Base-by-base conservation (phyloP, 352 stramenopile species). In the Globisporangium cystogenes region DNA sequence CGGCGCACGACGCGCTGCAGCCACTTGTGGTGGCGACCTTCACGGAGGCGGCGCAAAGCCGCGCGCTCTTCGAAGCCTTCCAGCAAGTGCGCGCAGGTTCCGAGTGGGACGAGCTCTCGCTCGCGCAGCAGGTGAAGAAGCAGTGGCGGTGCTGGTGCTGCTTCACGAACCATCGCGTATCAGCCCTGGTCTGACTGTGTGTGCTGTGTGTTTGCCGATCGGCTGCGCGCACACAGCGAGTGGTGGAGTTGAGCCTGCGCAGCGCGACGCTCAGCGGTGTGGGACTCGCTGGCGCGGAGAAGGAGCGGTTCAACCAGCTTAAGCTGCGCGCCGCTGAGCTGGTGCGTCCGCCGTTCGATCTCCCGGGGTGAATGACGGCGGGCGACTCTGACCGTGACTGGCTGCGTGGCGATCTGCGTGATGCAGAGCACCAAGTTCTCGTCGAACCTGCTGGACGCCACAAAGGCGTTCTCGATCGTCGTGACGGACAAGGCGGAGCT, bases 401-500 rank as follows among this genome's bases (percentile, higher is more conserved):
- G n/a, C 5, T 20, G 35, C 23, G 18, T 8, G 4, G 52, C 3
- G 16, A 47, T 10, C 26, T 23, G 31, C 4, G 41, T 49, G 16
- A 29, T 29, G 33, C 41, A 93, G 82, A 95, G 78, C 33, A 98
- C 89, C 36, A 96, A 94, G 47, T 99, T 99, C 54, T 90, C 78
- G 37, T 98, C 98, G 61, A 99, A 99, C 70, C 73, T 99, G 35
- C 78, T 99, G 36, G 96, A 99, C 66, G 87, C 91, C 1, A 99
- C 96, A 24, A 99, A 99, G 70, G 79, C 79, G 15, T 99, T 96
- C 64, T 83, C 83, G 33, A 68, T 98, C 20, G 76, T 77, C 16
- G 68, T 98, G 12, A 90, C 81, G 0, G 80, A 98, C 58, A 76
- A 86, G 33, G 55, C 59, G 1, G 80, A 98, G 44, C 50, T 99